Evolutionary conservation across 805 yeast species (phyloP), one percentile per base, ranked within the genome.

Genomic region (Saccharomyces kudriavzevii): DNA sequence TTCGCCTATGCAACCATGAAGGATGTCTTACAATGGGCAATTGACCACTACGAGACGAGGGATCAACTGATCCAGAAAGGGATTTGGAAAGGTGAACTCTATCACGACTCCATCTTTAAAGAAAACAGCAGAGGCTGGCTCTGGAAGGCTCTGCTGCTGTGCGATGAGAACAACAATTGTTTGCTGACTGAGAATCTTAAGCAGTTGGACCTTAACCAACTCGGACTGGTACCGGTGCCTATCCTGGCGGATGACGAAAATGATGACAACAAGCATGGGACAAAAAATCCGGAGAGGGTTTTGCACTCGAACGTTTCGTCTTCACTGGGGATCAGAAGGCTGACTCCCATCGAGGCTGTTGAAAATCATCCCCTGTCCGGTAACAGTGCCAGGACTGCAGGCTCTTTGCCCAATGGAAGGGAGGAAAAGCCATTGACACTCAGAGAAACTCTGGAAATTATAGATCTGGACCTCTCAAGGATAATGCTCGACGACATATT

Each of bases 81-180:
- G 8, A 56, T 67, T 3, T 67, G 71, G 71, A 54, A 60, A 5
- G 66, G 66, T 8, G 66, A 62, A 31, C 47, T 67, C 11, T 67
- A 67, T 51, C 22, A 14, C 30, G 45, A 11, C 2, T 40, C 13
- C 17, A 13, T 35, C 28, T 31, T 13, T 40, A 26, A 52, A n/a
- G 40, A 35, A 20, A 55, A 25, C 50, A 59, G 60, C 10, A 55
- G 71, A 49, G 68, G 69, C 14, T 67, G 71, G 71, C 56, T 67
- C 17, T 67, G 71, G 71, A 62, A 59, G 50, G 60, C 65, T 8
- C 48, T 67, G 30, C 58, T 63, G 8, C 50, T 65, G 26, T 31
- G 54, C 11, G 60, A 54, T 45, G 52, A 53, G n/a, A 56, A 51
- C 24, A 56, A 51, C 31, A 43, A 47, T 10, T 20, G 45, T 13